Percentiles rank a stretch among this genome's conserved stretches.
These are phyloP conservation scores for Eucalyptus albens DNA, from an alignment of 345 rosid genomes.

Conservation along the genomic window DNA sequence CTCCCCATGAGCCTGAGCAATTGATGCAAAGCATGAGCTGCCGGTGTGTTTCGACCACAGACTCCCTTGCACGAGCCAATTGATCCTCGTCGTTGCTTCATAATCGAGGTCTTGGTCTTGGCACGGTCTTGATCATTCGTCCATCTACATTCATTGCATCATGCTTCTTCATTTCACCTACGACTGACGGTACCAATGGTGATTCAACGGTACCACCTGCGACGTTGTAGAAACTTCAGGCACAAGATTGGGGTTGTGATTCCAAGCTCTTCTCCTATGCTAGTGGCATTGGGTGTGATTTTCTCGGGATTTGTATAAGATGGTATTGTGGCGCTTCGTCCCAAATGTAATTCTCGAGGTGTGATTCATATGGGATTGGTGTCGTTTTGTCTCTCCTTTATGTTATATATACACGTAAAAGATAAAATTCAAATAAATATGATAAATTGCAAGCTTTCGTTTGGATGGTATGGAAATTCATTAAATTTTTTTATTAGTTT, in stretches of 20 bases:
- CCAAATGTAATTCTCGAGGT: too few relatives aligned
- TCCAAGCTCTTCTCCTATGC: too few relatives aligned
- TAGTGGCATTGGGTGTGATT: background rate
- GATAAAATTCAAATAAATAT: too few relatives aligned
- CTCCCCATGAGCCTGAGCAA: background rate
- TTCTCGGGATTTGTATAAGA: too few relatives aligned
- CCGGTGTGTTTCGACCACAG: background rate
- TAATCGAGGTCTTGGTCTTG: background rate
- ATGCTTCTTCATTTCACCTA: background rate
- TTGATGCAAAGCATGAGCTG: background rate
- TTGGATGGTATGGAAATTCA: too few relatives aligned
- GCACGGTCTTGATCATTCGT: background rate
- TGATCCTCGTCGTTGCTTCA: background rate
- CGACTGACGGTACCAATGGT: accelerated
- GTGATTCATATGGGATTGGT: too few relatives aligned
- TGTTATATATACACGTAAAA: background rate
- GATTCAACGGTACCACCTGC: background rate
- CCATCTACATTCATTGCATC: background rate
- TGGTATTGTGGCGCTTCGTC: background rate
- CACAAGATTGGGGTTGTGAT: background rate
- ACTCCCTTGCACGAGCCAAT: background rate
- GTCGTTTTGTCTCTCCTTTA: background rate
- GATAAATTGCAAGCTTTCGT: background rate
- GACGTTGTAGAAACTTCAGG: too few relatives aligned
- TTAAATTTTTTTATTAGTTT: too few relatives aligned